Evolutionary conservation across 1,139 yeast genomes (phyloP), one percentile per base, ranked within the genome.

Genomic region (Yamadazyma trypodendri): DNA sequence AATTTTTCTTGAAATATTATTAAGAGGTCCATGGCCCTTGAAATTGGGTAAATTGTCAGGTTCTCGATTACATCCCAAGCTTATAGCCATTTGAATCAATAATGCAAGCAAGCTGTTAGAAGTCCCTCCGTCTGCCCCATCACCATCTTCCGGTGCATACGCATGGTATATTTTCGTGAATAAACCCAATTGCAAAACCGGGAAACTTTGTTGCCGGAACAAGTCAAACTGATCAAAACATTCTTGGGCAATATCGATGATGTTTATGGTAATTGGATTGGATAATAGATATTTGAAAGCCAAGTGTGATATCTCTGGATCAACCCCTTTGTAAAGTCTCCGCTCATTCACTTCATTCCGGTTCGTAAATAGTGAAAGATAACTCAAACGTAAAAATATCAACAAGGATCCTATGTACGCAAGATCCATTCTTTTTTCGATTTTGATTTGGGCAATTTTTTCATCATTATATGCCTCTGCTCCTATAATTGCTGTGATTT

Each of bases 211-310:
- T 39, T 75, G 67, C 38, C 75, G 57, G 30, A 72, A 50, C 14
- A 77, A 42, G 32, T 72, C 69, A 52, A 79, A 78, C 45, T 75
- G 79, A 41, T 68, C 67, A 27, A 79, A 55, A 48, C 84, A 79
- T 40, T 65, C 57, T 43, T 73, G 76, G 0, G 84, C 82, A 37
- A 75, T 65, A 36, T 62, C 64, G 14, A 75, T 61, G 15, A 62
- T 59, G 25, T 72, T 71, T 32, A 69, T 55, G 20, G 71, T 66
- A 24, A 79, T 64, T 3, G 83, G 82, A 42, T 74, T 64, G 2
- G 59, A 51, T 32, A 77, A 49, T 12, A 80, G 55, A 46, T 68
- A 75, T 29, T 60, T 58, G 40, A 73, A 68, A 14, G 63, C 69
- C 24, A 54, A 62, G 0, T 56, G 53, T 24, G 46, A 44, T 23